Base-by-base conservation (phyloP, 768 basidiomycete genomes). In the Pleurotus platypus region DNA sequence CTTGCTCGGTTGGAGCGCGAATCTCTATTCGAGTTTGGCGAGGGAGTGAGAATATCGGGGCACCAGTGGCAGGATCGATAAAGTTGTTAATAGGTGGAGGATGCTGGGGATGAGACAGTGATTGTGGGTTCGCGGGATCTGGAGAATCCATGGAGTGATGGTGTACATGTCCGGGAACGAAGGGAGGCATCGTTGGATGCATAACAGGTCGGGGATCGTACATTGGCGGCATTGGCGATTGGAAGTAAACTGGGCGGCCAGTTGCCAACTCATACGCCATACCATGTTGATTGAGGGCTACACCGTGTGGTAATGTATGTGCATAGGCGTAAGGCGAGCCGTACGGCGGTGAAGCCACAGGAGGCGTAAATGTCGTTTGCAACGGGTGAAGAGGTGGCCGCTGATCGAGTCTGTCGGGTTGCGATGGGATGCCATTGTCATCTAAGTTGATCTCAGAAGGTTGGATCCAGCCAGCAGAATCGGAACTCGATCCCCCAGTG, bases 231-330 rank as follows among this genome's bases (percentile, higher is more conserved):
- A 83, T 80, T 11, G 79, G 75, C n/a, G 78, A 71, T 60, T 85
- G 81, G 26, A 92, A 75, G 63, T 87, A 87, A 35, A 93, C 85
- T 9, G 89, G 82, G 39, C 89, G 89, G 40, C 92, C 92, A 4
- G 89, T 92, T 12, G 89, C 84, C 51, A 92, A 66, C 69, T 93
- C 91, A 66, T 86, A 92, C n/a, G 89, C 77, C 73, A 90, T 78
- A 30, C 91, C 91, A 58, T 89, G 85, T 55, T 84, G 81, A 61
- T 85, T 85, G 65, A 91, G 71, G 12, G 80, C 89, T 49, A 92
- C 78, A 48, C 91, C 91, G 12, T 84, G 84, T 3, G 89, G 85
- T n/a, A 90, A 81, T 16, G 86, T 60, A 5, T 78, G 69, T 5
- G 77, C 74, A 66, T 82, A 89, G 2, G 74, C 73, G 55, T 89